A percentile compares a stretch with the other conserved stretches of the same genome.
Evolutionary conservation across 805 yeast species (phyloP).

Genomic region (Grigorovia yakushimaensis): DNA sequence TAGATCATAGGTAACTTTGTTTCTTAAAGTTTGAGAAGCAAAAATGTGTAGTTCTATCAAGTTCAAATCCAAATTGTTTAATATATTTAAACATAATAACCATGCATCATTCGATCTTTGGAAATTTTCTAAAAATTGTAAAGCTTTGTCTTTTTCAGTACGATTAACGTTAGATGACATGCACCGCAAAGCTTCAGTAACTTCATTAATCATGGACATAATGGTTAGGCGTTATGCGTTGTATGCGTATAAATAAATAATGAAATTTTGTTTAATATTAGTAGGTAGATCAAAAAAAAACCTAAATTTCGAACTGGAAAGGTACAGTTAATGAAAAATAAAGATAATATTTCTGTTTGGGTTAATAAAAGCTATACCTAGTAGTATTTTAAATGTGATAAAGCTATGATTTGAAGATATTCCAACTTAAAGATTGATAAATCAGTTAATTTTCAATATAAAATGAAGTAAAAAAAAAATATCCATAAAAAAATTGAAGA

Average conservation of each 20-base stretch:
- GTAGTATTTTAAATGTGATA: no score
- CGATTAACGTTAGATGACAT: slow-evolving; percentile 22
- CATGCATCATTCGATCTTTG: slow-evolving; percentile 81
- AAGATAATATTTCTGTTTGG: no score
- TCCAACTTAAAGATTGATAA: no score
- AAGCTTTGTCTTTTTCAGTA: slow-evolving; percentile 34
- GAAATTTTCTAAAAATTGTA: slow-evolving; percentile 59
- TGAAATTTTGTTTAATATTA: no score
- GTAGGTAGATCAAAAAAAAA: no score
- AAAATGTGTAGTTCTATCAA: slow-evolving; percentile 61
- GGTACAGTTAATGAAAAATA: no score
- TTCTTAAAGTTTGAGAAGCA: slow-evolving; percentile 83
- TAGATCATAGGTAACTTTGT: slow-evolving; percentile 76
- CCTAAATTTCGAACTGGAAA: no score
- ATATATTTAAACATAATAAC: slow-evolving; percentile 52
- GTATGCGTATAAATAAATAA: no score
- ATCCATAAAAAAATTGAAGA: neutral
- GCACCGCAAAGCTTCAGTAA: slow-evolving; percentile 22
- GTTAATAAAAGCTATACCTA: no score
- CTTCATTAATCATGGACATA: slow-evolving; percentile 5
- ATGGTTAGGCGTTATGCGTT: slow-evolving; percentile 11
- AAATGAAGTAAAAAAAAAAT: no score
- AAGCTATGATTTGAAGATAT: no score
- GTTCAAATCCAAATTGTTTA: slow-evolving; percentile 27
- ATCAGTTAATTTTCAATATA: no score